phyloP scores from a whole-genome alignment of 352 stramenopile genomes.

The Pythium chondricola region DNA sequence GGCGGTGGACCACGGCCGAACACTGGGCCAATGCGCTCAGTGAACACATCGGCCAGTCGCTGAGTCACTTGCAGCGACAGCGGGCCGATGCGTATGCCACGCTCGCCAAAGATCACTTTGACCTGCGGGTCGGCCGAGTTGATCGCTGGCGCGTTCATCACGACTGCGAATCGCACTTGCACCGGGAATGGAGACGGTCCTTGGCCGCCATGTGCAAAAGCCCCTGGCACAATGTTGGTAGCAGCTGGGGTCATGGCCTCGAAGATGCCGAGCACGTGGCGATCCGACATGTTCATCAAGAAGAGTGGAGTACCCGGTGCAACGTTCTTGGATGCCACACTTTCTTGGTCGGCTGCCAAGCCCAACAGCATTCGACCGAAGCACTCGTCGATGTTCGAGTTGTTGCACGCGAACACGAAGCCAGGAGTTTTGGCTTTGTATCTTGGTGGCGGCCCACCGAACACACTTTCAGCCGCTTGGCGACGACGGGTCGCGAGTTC shows the following conservation, averaged over 20 bases:
- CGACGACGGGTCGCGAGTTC: constrained; percentile 66
- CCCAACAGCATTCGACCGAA: constrained; percentile 86
- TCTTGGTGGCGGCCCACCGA: constrained; percentile 32
- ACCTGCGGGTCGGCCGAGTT: constrained; percentile 62
- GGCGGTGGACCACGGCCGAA: constrained; percentile 28
- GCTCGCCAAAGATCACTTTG: constrained; percentile 60
- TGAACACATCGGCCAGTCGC: constrained; percentile 64
- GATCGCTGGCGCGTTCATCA: constrained; percentile 68
- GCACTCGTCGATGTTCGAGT: constrained; percentile 78
- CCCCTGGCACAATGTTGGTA: constrained; percentile 71
- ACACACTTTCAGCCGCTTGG: constrained; percentile 68
- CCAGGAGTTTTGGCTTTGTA: constrained; percentile 51
- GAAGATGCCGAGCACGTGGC: constrained; percentile 81
- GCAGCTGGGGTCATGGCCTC: constrained; percentile 71
- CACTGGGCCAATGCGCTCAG: constrained; percentile 46
- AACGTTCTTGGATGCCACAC: constrained; percentile 51
- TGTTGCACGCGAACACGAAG: constrained; percentile 81
- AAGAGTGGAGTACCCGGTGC: constrained; percentile 77
- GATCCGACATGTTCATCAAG: constrained; percentile 79
- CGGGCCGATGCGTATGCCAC: constrained; percentile 46
- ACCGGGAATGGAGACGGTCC: constrained; percentile 62
- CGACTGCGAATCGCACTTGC: constrained; percentile 65
- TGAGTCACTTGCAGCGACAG: constrained; percentile 62
- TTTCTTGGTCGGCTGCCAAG: constrained; percentile 63
- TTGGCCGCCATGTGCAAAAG: constrained; percentile 55